A percentile compares a stretch with the other conserved stretches of the same genome.
These are phyloP conservation scores for Lachnellula hyalina DNA, from an alignment of 2,329 filamentous ascomycete genomes.

Conservation along the genomic window DNA sequence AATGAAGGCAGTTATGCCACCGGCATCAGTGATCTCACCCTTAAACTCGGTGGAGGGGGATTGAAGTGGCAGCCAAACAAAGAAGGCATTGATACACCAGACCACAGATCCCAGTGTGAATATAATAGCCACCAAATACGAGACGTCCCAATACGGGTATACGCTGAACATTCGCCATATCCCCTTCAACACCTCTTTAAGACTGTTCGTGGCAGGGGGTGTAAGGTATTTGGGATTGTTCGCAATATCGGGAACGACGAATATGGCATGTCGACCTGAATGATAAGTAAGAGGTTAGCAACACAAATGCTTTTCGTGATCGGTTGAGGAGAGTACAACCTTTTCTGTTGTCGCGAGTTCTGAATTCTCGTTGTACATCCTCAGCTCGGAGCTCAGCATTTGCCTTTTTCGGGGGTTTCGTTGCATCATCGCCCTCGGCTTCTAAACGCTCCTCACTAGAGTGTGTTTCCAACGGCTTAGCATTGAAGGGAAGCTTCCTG, in stretches of 20 bases:
- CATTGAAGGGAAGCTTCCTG: conserved; percentile 15
- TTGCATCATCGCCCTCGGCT: background rate
- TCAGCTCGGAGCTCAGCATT: conserved; percentile 18
- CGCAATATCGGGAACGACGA: conserved; percentile 25
- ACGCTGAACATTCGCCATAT: conserved; percentile 44
- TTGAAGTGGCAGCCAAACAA: conserved; percentile 55
- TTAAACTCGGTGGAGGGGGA: conserved; percentile 48
- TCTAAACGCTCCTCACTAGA: background rate
- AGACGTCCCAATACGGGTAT: conserved; percentile 52
- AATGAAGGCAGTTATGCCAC: conserved; percentile 60
- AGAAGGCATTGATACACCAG: conserved; percentile 58
- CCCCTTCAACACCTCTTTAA: conserved; percentile 26
- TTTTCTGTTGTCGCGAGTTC: conserved; percentile 43
- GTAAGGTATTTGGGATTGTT: conserved; percentile 21
- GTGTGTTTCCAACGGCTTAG: background rate
- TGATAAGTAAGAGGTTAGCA: background rate
- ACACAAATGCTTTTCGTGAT: background rate
- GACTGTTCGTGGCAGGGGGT: conserved; percentile 30
- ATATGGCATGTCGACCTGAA: conserved; percentile 36
- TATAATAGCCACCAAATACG: conserved; percentile 47
- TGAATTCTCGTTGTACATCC: conserved; percentile 34
- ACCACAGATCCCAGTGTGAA: conserved; percentile 50
- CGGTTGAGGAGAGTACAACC: conserved; percentile 23
- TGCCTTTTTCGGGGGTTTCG: background rate
- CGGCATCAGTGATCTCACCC: conserved; percentile 47